Evolutionary conservation across 345 rosid genomes (phyloP).

Genomic region (Syzygium jambos): DNA sequence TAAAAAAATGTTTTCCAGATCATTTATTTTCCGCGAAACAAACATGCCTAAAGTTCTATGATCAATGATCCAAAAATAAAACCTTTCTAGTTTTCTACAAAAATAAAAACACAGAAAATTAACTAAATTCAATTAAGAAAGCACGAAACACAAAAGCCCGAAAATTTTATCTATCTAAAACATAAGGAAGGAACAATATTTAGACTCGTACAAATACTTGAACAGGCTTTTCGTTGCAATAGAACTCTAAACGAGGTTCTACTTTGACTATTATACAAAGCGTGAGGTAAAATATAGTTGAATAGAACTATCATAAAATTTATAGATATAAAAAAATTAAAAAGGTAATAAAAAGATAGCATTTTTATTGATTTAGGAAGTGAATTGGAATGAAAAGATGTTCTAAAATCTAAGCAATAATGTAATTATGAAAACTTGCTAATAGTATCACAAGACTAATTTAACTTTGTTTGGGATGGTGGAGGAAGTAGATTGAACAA

Average conservation of each 20-base stretch:
- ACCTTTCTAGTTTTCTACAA: background rate
- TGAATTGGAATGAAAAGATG: background rate
- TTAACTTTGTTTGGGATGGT: background rate
- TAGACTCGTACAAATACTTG: background rate
- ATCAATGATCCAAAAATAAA: background rate
- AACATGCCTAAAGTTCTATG: background rate
- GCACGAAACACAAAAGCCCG: background rate
- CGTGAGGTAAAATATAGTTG: background rate
- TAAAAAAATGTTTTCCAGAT: no score
- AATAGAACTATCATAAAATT: background rate
- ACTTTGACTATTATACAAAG: background rate
- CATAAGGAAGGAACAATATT: background rate
- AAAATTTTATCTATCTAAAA: background rate
- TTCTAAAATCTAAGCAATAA: background rate
- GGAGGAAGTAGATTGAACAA: background rate
- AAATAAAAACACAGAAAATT: background rate
- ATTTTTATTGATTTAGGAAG: background rate
- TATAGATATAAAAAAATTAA: background rate
- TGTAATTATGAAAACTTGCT: background rate
- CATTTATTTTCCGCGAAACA: no score
- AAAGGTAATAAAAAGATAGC: background rate
- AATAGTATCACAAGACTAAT: background rate
- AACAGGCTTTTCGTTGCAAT: background rate
- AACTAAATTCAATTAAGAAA: background rate
- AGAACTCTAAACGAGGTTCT: background rate